Evolutionary conservation across 345 rosid species (phyloP).

Genomic region (Eucalyptus regnans): DNA sequence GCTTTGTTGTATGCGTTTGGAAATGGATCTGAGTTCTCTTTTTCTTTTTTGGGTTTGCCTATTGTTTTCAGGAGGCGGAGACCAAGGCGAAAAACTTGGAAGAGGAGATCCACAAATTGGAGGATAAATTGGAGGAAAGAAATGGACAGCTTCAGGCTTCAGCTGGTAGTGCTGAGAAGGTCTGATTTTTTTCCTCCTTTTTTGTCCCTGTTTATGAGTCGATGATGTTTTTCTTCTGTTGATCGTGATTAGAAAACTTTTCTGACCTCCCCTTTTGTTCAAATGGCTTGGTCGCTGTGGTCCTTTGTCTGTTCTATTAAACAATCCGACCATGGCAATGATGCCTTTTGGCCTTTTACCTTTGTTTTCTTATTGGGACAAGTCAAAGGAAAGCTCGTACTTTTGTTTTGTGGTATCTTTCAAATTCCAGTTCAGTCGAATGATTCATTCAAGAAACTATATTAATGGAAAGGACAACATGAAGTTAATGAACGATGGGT

Average conservation of each 20-base stretch:
- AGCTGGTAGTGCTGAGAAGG: constrained; percentile 66
- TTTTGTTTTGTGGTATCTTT: neutral
- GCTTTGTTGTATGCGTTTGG: neutral
- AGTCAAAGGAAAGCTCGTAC: neutral
- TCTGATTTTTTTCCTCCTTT: neutral
- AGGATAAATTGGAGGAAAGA: constrained; percentile 48
- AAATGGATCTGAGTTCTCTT: neutral
- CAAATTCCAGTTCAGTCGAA: neutral
- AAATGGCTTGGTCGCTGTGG: neutral
- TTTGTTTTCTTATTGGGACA: constrained; percentile 21
- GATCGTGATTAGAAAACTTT: neutral
- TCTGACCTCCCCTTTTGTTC: neutral
- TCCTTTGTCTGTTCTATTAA: neutral
- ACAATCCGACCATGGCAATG: neutral
- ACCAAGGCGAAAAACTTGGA: constrained; percentile 61
- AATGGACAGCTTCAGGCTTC: constrained; percentile 62
- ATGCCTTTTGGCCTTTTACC: constrained; percentile 8
- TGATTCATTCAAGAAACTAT: neutral
- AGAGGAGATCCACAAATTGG: constrained; percentile 39
- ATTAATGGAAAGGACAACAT: neutral
- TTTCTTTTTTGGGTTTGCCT: neutral
- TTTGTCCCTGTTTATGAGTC: neutral
- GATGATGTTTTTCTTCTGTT: neutral
- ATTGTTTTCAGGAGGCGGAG: constrained; percentile 63
- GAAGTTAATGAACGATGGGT: neutral